Evolutionary conservation across 2,329 filamentous ascomycete genomes (phyloP), one percentile per base, ranked within the genome.

Genomic region (Shiraia sp.): DNA sequence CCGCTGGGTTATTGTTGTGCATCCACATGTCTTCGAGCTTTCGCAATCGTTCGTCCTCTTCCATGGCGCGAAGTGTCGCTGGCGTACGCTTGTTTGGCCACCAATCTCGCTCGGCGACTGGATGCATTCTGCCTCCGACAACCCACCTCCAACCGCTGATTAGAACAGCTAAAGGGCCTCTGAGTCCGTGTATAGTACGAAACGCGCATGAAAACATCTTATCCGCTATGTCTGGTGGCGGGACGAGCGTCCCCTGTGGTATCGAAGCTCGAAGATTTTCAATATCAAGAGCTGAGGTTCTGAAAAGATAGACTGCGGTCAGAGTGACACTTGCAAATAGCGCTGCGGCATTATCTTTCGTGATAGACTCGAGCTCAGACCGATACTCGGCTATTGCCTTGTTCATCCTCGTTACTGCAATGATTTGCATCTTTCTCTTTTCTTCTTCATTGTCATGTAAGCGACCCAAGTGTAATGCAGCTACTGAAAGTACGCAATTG

Each of bases 381-480:
- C 65, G 57, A 28, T 69, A 68, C 2, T 40, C 46, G n/a, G 49
- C 36, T 7, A 69, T 34, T 2, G 62, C 59, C 38, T 61, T 61
- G 45, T 69, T 68, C 62, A 69, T 66, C 8, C 62, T 55, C 2
- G 54, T 50, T n/a, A 59, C 61, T 8, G 65, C 63, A 6, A 65
- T 32, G 2, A 53, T 50, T 15, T 55, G 57, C 59, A 68, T 64
- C 4, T 41, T 50, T 17, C 14, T 50, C 41, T 53, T 59, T 9
- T 51, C 53, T 15, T 42, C 49, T 40, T 33, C 37, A 12, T 36
- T 34, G 23, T 61, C 55, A 36, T 73, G 65, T 3, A 73, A 48
- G 22, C 70, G 68, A 10, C 68, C 70, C 8, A 76, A 54, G 42
- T 78, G 75, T 17, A 77, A 60, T 2, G 73, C 73, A 10, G 75